Evolutionary conservation across 2,329 filamentous ascomycete species (phyloP).

Genomic region (Lasiodiplodia citricola): DNA sequence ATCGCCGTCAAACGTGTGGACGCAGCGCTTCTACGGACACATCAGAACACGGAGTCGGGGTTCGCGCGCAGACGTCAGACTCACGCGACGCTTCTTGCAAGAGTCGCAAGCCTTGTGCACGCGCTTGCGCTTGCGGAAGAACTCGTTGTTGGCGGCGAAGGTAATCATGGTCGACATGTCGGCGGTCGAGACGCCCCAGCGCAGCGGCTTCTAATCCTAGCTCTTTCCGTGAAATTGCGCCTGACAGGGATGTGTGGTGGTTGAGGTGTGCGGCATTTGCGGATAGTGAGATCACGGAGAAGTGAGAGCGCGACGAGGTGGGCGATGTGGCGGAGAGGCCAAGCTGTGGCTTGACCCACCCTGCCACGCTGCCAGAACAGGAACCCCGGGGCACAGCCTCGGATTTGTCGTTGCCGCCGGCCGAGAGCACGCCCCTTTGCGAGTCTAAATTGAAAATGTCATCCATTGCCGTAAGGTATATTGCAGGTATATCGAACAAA

Average conservation of each 20-base stretch:
- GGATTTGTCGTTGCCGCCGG: constrained; percentile 4
- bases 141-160: constrained; percentile 52
- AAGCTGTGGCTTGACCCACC: constrained; percentile 4
- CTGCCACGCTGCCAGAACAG: background rate
- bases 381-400: background rate
- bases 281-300: background rate
- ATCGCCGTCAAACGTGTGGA: constrained; percentile 48
- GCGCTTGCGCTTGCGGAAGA: constrained; percentile 51
- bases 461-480: constrained; percentile 17
- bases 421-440: background rate
- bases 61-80: constrained; percentile 1
- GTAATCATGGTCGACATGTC: constrained; percentile 50
- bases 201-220: background rate
- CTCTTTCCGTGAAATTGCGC: background rate
- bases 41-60: constrained; percentile 9
- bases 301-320: background rate
- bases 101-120: constrained; percentile 51
- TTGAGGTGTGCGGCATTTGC: constrained; percentile 8
- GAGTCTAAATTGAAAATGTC: background rate
- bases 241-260: background rate
- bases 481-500: constrained; percentile 3
- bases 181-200: background rate
- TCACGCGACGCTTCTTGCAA: constrained; percentile 51
- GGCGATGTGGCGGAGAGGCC: constrained; percentile 5
- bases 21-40: constrained; percentile 46